phyloP scores from a whole-genome alignment of 176 grass and related monocot genomes.

The Calamus simplicifolius region DNA sequence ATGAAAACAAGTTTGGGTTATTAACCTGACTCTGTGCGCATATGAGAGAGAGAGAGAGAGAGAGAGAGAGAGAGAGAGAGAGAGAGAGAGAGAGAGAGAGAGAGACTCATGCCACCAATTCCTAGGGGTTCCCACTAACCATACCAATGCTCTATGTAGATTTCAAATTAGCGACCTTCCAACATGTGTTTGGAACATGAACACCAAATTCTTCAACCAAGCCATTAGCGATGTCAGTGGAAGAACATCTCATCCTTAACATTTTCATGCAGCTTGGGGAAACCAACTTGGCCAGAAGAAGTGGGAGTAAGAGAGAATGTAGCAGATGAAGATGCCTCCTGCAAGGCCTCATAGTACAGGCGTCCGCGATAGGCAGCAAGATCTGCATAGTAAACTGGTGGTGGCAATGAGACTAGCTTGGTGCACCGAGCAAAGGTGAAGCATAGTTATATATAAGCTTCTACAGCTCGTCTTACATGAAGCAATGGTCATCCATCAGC shows the following conservation, averaged over 20 bases:
- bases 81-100: too few species aligned
- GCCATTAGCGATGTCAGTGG: slow-evolving; percentile 18
- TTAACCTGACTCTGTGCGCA: too few species aligned
- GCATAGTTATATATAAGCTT: slow-evolving; percentile 47
- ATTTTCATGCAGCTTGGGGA: slow-evolving; percentile 24
- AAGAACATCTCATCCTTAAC: slow-evolving; percentile 46
- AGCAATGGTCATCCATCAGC: slow-evolving; percentile 31
- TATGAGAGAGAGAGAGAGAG: too few species aligned
- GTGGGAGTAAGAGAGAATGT: background rate
- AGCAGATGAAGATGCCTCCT: background rate
- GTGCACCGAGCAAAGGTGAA: slow-evolving; percentile 54
- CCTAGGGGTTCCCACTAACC: too few species aligned
- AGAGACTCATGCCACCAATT: too few species aligned
- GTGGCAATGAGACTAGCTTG: slow-evolving; percentile 47
- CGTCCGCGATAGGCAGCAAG: slow-evolving; percentile 44
- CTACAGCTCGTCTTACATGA: slow-evolving; percentile 34
- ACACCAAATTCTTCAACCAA: too few species aligned
- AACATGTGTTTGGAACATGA: too few species aligned
- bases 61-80: too few species aligned
- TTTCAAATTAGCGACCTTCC: too few species aligned
- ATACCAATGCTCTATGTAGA: too few species aligned
- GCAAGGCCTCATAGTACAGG: slow-evolving; percentile 42
- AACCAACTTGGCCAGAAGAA: too few species aligned
- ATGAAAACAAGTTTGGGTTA: too few species aligned
- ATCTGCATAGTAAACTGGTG: slow-evolving; percentile 55